Base-by-base conservation (phyloP, 1,284 basidiomycete species). In the Paramarasmius palmivorus region DNA sequence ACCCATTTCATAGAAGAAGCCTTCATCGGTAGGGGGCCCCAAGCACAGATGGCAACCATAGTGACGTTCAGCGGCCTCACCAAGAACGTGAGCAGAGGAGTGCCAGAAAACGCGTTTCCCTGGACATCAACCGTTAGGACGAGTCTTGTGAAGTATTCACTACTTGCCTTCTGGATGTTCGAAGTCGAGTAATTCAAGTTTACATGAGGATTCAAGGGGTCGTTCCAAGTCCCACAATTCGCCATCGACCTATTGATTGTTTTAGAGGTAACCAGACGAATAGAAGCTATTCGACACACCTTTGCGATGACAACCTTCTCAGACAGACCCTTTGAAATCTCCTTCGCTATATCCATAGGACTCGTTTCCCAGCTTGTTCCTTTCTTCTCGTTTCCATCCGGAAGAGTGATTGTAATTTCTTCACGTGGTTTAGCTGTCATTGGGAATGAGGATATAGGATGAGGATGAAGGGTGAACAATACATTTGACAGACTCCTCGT, bases 1-100 rank as follows among this genome's bases (percentile, higher is more conserved):
- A 6, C 82, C 84, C 97, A 99, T 99, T 71, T 99, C 97, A 71
- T 99, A 99, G 82, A 97, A 99, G 83, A 99, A 99, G 14, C 97
- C 97, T 26, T 99, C 96, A 40, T 98, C 95, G 2, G 94, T 95
- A 19, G 97, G 97, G 19, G 97, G 97, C 14, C 97, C 97, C 62
- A 98, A 88, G 68, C 96, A 98, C 17, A 99, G 81, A 75, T 98
- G 95, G 71, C 95, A 98, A 40, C 96, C 96, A 69, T 98, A 98
- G 71, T 97, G 94, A 56, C 92, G 84, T 72, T 99, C 97, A 41
- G 94, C 88, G 42, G 97, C 92, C 74, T 99, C 97, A 50, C 97
- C 97, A n/a, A 99, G 82, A 53, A 99, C 95, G 73, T 99, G 97
- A 0, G 97, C 97, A 10, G 95, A 98, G 22, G 96, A 98, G 70